Evolutionary conservation across 345 rosid genomes (phyloP).

Genomic region (Adansonia digitata): DNA sequence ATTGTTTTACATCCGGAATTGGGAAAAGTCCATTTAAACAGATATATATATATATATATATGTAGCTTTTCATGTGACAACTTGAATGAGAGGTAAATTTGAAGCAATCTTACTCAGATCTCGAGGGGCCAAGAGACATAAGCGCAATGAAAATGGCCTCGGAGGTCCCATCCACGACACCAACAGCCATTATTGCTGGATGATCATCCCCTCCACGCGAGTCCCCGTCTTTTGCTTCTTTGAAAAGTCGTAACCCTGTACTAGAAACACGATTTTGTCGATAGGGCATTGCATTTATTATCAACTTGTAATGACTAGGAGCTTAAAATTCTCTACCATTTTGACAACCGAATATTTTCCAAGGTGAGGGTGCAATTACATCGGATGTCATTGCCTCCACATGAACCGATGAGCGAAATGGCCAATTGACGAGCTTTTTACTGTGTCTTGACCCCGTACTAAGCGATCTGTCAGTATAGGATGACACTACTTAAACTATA

Average conservation of each 20-base stretch:
- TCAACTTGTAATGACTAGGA: not conserved
- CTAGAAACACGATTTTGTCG: not conserved
- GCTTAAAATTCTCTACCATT: not conserved
- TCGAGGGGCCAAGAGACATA: not conserved
- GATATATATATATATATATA: not conserved
- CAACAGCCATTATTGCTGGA: not conserved
- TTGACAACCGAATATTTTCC: slow-evolving; percentile 1
- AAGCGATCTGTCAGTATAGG: not conserved
- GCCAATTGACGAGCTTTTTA: not conserved
- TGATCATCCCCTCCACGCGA: not conserved
- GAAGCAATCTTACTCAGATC: not conserved
- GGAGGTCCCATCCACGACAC: not conserved
- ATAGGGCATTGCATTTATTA: no score
- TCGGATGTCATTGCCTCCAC: not conserved
- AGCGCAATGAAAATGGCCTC: not conserved
- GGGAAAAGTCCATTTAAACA: not conserved
- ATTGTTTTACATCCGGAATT: not conserved
- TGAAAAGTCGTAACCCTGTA: slow-evolving; percentile 3
- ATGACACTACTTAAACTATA: not conserved
- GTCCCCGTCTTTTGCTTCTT: not conserved
- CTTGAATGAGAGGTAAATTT: not conserved
- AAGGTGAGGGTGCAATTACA: not conserved
- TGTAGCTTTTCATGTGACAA: not conserved
- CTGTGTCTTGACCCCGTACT: not conserved
- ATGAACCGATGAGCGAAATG: not conserved